Base-by-base conservation (phyloP, 2,329 filamentous ascomycete species). In the Dactylonectria macrodidyma region DNA sequence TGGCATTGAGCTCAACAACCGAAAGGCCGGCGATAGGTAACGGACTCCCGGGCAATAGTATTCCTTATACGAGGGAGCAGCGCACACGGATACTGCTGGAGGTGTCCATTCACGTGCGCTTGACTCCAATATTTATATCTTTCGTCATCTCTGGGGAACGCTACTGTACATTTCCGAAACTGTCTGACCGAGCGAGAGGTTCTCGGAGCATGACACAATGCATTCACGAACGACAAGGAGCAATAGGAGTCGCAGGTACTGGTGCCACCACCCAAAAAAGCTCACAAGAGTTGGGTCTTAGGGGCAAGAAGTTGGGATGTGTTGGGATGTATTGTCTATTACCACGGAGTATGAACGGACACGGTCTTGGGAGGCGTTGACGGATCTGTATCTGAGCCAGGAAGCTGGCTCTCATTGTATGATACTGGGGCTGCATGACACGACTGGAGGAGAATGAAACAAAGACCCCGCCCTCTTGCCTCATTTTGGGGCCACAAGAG, bases 1-100 rank as follows among this genome's bases (percentile, higher is more conserved):
- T 56, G 76, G 81, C 65, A 87, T 88, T 71, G 88, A 89, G 75
- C 79, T 88, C 68, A 84, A 88, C 71, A 81, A 80, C 65, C 84
- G 83, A 59, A 87, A 86, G 73, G 79, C 79, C 38, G 76, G 78
- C 46, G 79, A 83, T 69, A 76, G 77, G 65, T 80, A 73, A 76
- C 60, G 19, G 24, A 24, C n/a, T 22, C 22, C 38, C 51, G 47
- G 44, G 16, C 33, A 58, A 78, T 77, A 70, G 77, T 51, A 54
- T 54, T 54, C 63, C 60, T 46, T 30, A 60, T 56, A 33, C 55
- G 47, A 36, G 44, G 50, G 38, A 48, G 58, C 38, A 65, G 70
- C 69, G 66, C 55, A 60, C 56, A 47, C 50, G 26, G 54, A 46
- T 55, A 59, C 48, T 57, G 56, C 51, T 44, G 26, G 38, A 67